Conservation (phyloP, 805 yeast species). For the Candida corydali region DNA sequence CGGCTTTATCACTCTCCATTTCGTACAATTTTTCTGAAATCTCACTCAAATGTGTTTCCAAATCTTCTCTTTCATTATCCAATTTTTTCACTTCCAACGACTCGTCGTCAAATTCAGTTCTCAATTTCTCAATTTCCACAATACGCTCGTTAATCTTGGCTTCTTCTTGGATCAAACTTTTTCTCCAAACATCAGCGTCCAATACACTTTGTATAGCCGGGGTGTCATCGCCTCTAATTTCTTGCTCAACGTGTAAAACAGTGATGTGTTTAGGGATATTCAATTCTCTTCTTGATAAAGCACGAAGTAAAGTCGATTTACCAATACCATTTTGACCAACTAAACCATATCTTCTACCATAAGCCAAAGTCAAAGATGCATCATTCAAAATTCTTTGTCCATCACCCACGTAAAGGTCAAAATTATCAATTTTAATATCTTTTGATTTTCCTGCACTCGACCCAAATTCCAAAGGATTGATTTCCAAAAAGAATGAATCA, state of each 20-base stretch:
- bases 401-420: slow-evolving; percentile 93
- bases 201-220: slow-evolving; percentile 91
- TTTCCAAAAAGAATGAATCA: slow-evolving; percentile 91
- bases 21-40: slow-evolving; percentile 79
- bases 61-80: slow-evolving; percentile 87
- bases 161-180: slow-evolving; percentile 78
- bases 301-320: slow-evolving; percentile 89
- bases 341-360: slow-evolving; percentile 93
- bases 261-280: slow-evolving; percentile 94
- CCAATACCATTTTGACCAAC: slow-evolving; percentile 99
- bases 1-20: slow-evolving; percentile 97
- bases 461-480: slow-evolving; percentile 91
- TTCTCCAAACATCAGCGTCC: slow-evolving; percentile 99
- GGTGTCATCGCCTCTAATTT: slow-evolving; percentile 88
- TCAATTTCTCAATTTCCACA: slow-evolving; percentile 65
- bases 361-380: slow-evolving; percentile 79
- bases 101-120: slow-evolving; percentile 71
- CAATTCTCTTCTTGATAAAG: slow-evolving; percentile 89
- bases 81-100: slow-evolving; percentile 70
- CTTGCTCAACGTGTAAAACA: slow-evolving; percentile 96
- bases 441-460: slow-evolving; percentile 88
- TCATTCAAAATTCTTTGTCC: slow-evolving; percentile 90
- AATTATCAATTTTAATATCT: slow-evolving; percentile 88
- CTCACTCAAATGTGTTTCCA: slow-evolving; percentile 72
- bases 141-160: slow-evolving; percentile 68